Base-by-base conservation (phyloP, 202 grass and related monocot genomes). In the Carex sylvatica region DNA sequence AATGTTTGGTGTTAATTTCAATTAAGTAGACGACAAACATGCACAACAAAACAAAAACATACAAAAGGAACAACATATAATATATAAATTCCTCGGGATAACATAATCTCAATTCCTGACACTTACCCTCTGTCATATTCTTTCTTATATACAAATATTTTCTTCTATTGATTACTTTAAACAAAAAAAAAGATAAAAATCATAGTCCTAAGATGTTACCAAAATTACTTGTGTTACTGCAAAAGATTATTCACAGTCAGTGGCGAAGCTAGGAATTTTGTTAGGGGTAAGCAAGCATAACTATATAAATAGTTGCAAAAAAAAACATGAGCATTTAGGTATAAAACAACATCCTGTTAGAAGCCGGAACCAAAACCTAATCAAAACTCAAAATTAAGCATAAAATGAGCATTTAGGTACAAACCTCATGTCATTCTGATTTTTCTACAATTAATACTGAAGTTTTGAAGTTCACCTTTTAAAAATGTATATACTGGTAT, bases 181-280 rank as follows among this genome's bases (percentile, higher is more conserved):
- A 56, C 26, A 33, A 28, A 46, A 46, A 82, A 82, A 33, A 55
- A 44, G n/a, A 52, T 10, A 46, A 35, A 51, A 69, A 59, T 67
- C 49, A 55, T 82, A 70, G 63, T 69, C 70, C 80, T 56, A 82
- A 30, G 49, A 55, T 67, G 59, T 54, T n/a, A 66, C n/a, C 65
- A 33, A 15, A 53, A 35, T n/a, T n/a, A 54, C 30, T 69, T 69
- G 61, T 90, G 93, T 84, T 91, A 92, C 84, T 88, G 88, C 83
- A 99, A 84, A 89, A 99, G 97, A 99, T 99, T 99, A 99, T 99
- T 99, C 91, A 99, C 93, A 88, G 97, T 99, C n/a, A n/a, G n/a
- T n/a, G n/a, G n/a, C n/a, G n/a, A n/a, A n/a, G n/a, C n/a, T n/a
- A n/a, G n/a, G n/a, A n/a, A n/a, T n/a, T n/a, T n/a, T n/a, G n/a